Conservation (phyloP, 257 asterid species). For the Fraxinus anomala region DNA sequence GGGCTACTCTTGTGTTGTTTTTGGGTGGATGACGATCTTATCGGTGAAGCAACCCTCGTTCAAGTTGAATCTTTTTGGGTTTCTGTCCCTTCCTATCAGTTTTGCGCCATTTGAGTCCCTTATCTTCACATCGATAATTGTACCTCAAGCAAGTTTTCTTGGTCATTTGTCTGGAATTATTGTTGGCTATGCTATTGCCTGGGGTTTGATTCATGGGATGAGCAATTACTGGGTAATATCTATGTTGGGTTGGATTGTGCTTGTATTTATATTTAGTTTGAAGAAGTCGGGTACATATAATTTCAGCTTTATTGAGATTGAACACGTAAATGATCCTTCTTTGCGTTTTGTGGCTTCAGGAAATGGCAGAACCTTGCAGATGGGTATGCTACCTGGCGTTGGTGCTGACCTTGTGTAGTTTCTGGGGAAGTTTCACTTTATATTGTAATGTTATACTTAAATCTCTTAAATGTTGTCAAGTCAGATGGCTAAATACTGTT, state of each 20-base stretch:
- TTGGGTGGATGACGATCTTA: constrained; percentile 94
- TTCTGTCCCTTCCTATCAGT: constrained; percentile 92
- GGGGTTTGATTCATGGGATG: constrained; percentile 94
- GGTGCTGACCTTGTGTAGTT: constrained; percentile 71
- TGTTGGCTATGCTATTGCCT: constrained; percentile 81
- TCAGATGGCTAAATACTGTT: not conserved
- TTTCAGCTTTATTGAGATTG: constrained; percentile 81
- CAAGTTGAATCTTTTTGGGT: constrained; percentile 86
- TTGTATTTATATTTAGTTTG: constrained; percentile 73
- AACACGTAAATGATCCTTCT: constrained; percentile 77
- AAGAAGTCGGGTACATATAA: constrained; percentile 77
- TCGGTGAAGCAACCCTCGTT: not conserved
- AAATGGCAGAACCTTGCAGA: constrained; percentile 73
- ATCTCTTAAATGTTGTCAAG: not conserved
- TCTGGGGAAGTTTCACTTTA: constrained; percentile 4
- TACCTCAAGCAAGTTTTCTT: constrained; percentile 94
- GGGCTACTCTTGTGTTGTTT: constrained; percentile 95
- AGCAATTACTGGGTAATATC: constrained; percentile 60
- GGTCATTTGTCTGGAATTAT: constrained; percentile 91
- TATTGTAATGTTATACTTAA: not conserved
- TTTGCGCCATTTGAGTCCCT: constrained; percentile 95
- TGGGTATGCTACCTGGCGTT: constrained; percentile 48
- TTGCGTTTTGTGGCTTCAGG: constrained; percentile 56
- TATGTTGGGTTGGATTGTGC: constrained; percentile 71
- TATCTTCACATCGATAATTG: constrained; percentile 89